Percentiles rank a stretch among this genome's conserved stretches.
phyloP scores from a whole-genome alignment of 1,284 basidiomycete genomes.

The Sporisorium iseilematis-ciliati region DNA sequence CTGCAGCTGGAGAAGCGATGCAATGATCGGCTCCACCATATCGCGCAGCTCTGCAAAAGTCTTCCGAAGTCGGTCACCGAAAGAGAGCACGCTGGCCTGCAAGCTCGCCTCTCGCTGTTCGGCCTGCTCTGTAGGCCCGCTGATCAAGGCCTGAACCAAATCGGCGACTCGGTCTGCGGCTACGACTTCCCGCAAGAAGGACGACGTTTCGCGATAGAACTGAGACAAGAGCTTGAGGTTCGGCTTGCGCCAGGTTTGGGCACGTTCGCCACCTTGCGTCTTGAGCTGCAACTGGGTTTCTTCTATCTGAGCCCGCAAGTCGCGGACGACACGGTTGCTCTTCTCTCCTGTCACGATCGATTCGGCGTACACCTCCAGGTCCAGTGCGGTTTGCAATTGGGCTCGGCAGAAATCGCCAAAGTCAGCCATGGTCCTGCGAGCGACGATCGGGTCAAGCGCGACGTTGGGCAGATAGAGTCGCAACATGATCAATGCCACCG shows the following conservation, averaged over 20 bases:
- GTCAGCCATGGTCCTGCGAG: constrained; percentile 75
- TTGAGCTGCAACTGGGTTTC: constrained; percentile 25
- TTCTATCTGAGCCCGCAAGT: constrained; percentile 52
- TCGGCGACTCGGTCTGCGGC: constrained; percentile 53
- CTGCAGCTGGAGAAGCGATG: constrained; percentile 77
- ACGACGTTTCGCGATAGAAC: constrained; percentile 82
- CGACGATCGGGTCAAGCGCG: constrained; percentile 87
- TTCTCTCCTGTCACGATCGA: constrained; percentile 76
- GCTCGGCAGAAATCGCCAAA: constrained; percentile 72
- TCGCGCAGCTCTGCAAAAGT: constrained; percentile 75
- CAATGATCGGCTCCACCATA: constrained; percentile 77
- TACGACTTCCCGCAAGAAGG: constrained; percentile 58
- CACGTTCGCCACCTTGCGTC: constrained; percentile 16
- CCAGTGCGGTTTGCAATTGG: constrained; percentile 74
- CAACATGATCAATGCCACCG: constrained; percentile 76
- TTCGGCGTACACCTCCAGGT: constrained; percentile 77
- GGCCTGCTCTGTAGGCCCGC: constrained; percentile 31
- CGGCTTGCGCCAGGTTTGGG: constrained; percentile 54
- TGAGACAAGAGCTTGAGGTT: constrained; percentile 77
- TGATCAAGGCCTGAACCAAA: constrained; percentile 57
- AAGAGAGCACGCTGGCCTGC: constrained; percentile 70
- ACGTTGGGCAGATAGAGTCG: constrained; percentile 85
- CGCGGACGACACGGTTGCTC: constrained; percentile 72
- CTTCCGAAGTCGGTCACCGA: constrained; percentile 71
- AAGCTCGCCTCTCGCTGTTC: constrained; percentile 64